Evolutionary conservation across 495 filamentous ascomycete species (phyloP), one percentile per base, ranked within the genome.

Genomic region (Amniculicola lignicola): DNA sequence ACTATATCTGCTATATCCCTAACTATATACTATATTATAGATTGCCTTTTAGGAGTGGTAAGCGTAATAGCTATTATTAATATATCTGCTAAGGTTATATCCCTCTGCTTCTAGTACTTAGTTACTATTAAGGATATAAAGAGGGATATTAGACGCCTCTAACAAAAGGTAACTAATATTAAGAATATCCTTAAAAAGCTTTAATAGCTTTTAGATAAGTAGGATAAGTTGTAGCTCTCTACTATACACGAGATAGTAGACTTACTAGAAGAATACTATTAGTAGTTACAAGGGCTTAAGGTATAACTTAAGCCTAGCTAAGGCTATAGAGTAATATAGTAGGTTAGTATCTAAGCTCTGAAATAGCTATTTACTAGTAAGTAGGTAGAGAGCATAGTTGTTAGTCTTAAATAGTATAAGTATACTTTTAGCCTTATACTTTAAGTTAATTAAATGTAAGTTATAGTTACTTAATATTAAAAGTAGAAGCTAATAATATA

Each of bases 331-430:
- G 59, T 46, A 7, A 62, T 59, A 38, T 22, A 29, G 15, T 33
- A 29, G 29, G 25, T 58, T 42, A 36, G 46, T 9, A 12, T 51
- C 16, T 36, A 29, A 29, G 59, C 59, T 44, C 65, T 74, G 23
- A 74, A 70, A 52, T 78, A 70, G 74, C 74, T 69, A 9, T 68
- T 78, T 38, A 64, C 67, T 44, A 69, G 67, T 24, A 66, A 67
- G 47, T 67, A 72, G 41, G 67, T 75, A 24, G 67, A 74, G 22
- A 63, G 68, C 38, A 56, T 65, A 7, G 66, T 75, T 43, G 28
- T 39, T 35, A 59, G 66, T 44, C 57, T 78, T 42, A 55, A 69
- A 36, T 51, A 64, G 52, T 69, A 69, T 42, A 67, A 74, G 63
- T 35, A 66, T 36, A 61, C 61, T 9, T 65, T 78, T 44, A 56